Evolutionary conservation across 495 filamentous ascomycete genomes (phyloP), one percentile per base, ranked within the genome.

Genomic region (Letharia columbiana): DNA sequence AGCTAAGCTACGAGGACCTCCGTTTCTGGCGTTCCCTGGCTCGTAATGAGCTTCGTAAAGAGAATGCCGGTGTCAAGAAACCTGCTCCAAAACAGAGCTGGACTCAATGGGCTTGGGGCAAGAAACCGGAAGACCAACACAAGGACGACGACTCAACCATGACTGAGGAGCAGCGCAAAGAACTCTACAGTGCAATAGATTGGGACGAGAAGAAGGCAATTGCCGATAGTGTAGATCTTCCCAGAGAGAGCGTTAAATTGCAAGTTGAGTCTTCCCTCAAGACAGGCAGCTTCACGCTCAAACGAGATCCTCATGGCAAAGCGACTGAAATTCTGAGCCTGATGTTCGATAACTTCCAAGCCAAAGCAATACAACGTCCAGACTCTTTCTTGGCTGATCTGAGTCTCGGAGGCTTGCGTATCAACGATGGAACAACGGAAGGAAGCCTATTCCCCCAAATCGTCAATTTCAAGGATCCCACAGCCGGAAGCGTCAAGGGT

Each of bases 191-290:
- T 69, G 95, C 91, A 44, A 98, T 98, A 69, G 92, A 97, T 72
- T 98, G 92, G 89, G 90, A 98, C 70, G 94, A 98, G 78, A 97
- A 97, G 80, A 89, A 92, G 61, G 87, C 87, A 4, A 81, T 98
- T 42, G 80, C 90, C 0, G 92, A 94, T 68, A 87, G 87, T 63
- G 88, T 98, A 37, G 92, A 98, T 72, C 82, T 90, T 60, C 94
- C 94, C 0, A 85, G 88, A 57, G 95, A 98, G 67, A 90, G 89
- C 61, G 83, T 97, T 63, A 96, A 97, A 77, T 79, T 97, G 72
- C 90, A 97, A 74, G 78, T 98, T 65, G 90, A 98, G 70, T 86
- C 93, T 42, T 90, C 89, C 56, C 86, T 98, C 35, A 88, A 87
- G 61, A 94, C 92, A 10, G 94, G 94, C 41, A 95, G 92, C 74